Base-by-base conservation (phyloP, 164 flowering plant species). In the Santalum album region DNA sequence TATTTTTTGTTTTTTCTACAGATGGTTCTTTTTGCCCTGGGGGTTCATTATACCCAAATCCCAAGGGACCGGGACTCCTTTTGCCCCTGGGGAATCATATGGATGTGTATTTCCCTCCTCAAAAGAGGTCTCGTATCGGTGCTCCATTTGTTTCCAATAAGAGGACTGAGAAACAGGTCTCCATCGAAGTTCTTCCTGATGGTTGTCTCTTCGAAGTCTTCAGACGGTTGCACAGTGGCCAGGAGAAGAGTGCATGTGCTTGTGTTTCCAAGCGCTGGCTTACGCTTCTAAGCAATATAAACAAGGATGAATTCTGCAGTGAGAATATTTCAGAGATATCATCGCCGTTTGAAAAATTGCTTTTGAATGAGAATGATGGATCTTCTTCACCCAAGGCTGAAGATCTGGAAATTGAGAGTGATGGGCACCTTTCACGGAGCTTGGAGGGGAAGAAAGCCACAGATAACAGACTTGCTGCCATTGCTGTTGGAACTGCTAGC, bases 381-480 rank as follows among this genome's bases (percentile, higher is more conserved):
- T 27, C 53, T 12, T 16, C 25, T 18, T 36, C 26, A 5, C 32
- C 61, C 43, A 59, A 56, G 52, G 67, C 22, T 53, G 66, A 49
- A 3, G 72, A 24, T 51, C 43, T 24, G 62, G 79, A 72, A 25
- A 15, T 43, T 59, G 74, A 69, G 55, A 52, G 47, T 61, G 83
- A 77, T 64, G 94, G 88, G 20, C 66, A 57, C 51, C 88, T 85
- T 49, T 66, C 86, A 15, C 73, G 96, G 65, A 63, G 74, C 59
- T 72, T 88, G 70, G 85, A 80, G 55, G 96, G 94, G 47, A 81
- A 88, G 74, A 88, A 85, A 59, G 90, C 92, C 9, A 85, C 96
- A 3, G 94, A 88, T 70, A 51, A 75, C 21, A 81, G 92, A 59
- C 88, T 88, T 61, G 87, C 90, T 47, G 81, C 96, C 36, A 78